Conservation (phyloP, 768 basidiomycete genomes). For the Tylopilus cervinicoccineus region DNA sequence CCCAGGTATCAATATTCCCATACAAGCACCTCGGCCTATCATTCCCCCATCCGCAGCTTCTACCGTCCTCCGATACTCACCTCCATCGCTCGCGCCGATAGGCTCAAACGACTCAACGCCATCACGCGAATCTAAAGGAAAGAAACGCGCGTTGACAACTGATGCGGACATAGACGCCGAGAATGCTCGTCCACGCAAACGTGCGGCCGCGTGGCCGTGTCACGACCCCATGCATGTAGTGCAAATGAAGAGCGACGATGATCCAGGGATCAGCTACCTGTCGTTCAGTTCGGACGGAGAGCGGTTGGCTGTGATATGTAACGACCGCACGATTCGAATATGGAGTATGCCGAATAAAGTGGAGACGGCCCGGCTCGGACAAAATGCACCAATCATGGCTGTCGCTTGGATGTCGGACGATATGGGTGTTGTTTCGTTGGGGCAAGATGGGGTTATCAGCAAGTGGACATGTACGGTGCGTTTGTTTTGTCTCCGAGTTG, state of each 20-base stretch:
- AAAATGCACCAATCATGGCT: slow-evolving; percentile 45
- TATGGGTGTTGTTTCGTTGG: slow-evolving; percentile 52
- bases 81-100: slow-evolving; percentile 13
- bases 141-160: slow-evolving; percentile 37
- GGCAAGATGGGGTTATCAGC: slow-evolving; percentile 52
- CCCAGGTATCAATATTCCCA: slow-evolving; percentile 23
- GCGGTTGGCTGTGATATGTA: slow-evolving; percentile 56
- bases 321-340: slow-evolving; percentile 59
- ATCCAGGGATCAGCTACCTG: slow-evolving; percentile 45
- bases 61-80: slow-evolving; percentile 28
- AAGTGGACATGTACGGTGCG: slow-evolving; percentile 58
- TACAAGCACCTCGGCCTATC: slow-evolving; percentile 30
- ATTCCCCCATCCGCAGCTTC: slow-evolving; percentile 30
- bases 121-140: slow-evolving; percentile 27
- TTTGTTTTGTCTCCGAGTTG: background rate
- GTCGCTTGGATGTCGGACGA: slow-evolving; percentile 60
- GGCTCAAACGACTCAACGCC: slow-evolving; percentile 26
- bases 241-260: slow-evolving; percentile 43
- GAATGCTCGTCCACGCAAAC: slow-evolving; percentile 32
- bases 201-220: slow-evolving; percentile 46
- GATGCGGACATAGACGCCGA: slow-evolving; percentile 24
- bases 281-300: slow-evolving; percentile 51
- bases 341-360: slow-evolving; percentile 46
- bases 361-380: slow-evolving; percentile 56
- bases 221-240: slow-evolving; percentile 36